These are phyloP conservation scores for Candida ovalis DNA, from an alignment of 805 yeast genomes.

Conservation along the genomic window DNA sequence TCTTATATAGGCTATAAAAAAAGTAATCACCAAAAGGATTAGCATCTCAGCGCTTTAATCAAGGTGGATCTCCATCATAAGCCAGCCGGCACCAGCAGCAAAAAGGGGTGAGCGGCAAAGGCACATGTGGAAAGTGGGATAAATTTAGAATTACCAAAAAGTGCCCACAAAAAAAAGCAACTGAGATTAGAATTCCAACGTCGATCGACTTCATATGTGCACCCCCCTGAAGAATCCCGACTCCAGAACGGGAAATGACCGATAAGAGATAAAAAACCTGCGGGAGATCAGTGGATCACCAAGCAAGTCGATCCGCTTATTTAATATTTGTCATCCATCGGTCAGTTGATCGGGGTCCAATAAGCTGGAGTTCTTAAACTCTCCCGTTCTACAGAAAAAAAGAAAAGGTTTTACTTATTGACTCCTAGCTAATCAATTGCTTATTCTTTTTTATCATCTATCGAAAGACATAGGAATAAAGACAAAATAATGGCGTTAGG, in stretches of 20 bases:
- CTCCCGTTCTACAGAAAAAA: too few relatives aligned
- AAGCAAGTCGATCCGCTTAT: neutral
- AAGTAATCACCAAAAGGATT: too few relatives aligned
- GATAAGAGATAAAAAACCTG: neutral
- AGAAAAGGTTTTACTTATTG: too few relatives aligned
- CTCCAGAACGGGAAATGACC: neutral
- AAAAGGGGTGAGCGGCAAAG: neutral
- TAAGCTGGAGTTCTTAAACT: too few relatives aligned
- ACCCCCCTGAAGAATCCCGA: too few relatives aligned
- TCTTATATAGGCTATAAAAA: too few relatives aligned
- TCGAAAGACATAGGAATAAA: too few relatives aligned
- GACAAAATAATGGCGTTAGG: neutral
- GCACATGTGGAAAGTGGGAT: neutral
- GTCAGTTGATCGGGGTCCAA: too few relatives aligned
- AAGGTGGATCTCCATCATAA: neutral
- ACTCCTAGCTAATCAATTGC: too few relatives aligned
- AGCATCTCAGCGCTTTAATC: neutral
- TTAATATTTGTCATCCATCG: too few relatives aligned
- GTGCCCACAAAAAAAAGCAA: neutral
- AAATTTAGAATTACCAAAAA: neutral
- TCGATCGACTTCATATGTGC: neutral
- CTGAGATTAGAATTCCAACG: neutral
- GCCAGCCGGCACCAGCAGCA: neutral
- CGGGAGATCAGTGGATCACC: neutral
- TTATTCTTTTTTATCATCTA: too few relatives aligned